Percentiles rank a stretch among this genome's conserved stretches.
These are phyloP conservation scores for Vicia faba DNA, from an alignment of 306 rosid species.

Conservation along the genomic window DNA sequence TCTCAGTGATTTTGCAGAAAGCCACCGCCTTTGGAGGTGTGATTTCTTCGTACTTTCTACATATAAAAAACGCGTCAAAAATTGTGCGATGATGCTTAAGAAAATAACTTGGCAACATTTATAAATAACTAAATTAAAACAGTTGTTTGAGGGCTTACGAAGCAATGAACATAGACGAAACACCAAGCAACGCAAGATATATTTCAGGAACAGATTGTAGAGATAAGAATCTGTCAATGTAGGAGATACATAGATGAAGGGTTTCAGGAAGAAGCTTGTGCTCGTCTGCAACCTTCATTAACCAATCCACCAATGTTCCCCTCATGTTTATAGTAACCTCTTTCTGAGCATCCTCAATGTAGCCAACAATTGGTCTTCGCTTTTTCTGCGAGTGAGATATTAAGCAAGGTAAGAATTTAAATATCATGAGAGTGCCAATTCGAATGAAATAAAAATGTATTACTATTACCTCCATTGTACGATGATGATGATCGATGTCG, in stretches of 20 bases:
- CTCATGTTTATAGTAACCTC: slow-evolving; percentile 67
- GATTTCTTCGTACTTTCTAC: slow-evolving; percentile 88
- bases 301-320: slow-evolving; percentile 81
- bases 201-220: slow-evolving; percentile 34
- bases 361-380: slow-evolving; percentile 62
- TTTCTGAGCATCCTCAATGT: slow-evolving; percentile 57
- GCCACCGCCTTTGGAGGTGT: slow-evolving; percentile 69
- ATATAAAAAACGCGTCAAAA: neutral
- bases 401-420: too few relatives aligned
- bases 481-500: slow-evolving; percentile 53
- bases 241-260: slow-evolving; percentile 60
- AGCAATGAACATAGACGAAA: slow-evolving; percentile 81
- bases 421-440: too few relatives aligned
- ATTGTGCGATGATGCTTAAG: neutral
- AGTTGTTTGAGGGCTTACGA: slow-evolving; percentile 51
- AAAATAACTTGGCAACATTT: neutral
- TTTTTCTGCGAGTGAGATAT: slow-evolving; percentile 31
- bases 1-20: slow-evolving; percentile 70
- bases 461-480: slow-evolving; percentile 20
- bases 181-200: slow-evolving; percentile 67
- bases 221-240: slow-evolving; percentile 70
- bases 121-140: neutral
- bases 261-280: slow-evolving; percentile 74
- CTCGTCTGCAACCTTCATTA: slow-evolving; percentile 85
- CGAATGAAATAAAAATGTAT: too few relatives aligned